Evolutionary conservation across 2,329 filamentous ascomycete genomes (phyloP), one percentile per base, ranked within the genome.

Genomic region (Aspergillus pseudoterreus): DNA sequence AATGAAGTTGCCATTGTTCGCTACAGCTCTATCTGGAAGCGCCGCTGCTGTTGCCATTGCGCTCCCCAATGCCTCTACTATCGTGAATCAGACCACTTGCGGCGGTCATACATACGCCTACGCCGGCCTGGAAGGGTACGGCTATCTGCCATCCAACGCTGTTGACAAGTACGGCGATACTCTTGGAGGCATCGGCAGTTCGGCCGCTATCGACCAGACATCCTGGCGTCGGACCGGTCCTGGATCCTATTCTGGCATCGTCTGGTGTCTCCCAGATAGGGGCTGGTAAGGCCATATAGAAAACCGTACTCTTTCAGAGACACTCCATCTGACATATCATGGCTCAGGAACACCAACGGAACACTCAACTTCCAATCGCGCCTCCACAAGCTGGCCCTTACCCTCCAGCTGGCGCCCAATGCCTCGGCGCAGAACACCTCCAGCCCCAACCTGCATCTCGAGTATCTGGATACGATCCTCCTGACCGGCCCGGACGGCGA

Each of bases 81-180:
- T 68, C 49, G 73, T 78, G 43, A 78, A 75, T 53, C 68, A 73
- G 47, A 78, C 81, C 6, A 78, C 70, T 12, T 87, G 85, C 67
- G 82, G 81, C 57, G 81, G 81, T 45, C 77, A 82, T 55, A 75
- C 70, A 0, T 89, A 86, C 61, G 75, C 79, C n/a, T 90, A 90
- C 64, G 73, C 85, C 47, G 76, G 80, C 51, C 78, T 90, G 9
- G 84, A 82, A 4, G 86, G 86, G 9, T 89, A 84, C 62, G 86
- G 86, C 4, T 78, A 75, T 50, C 69, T 89, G 3, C 70, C 79
- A 0, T 75, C 76, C 30, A 76, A 84, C 60, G 77, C 79, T 2
- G 73, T 77, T 30, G 87, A 90, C 70, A 84, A 85, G 63, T 85
- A 80, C 58, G 84, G 84, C 27, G 86, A 90, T 63, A 89, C 85